Evolutionary conservation across 495 filamentous ascomycete genomes (phyloP).

Genomic region (Daldinia bambusicola): DNA sequence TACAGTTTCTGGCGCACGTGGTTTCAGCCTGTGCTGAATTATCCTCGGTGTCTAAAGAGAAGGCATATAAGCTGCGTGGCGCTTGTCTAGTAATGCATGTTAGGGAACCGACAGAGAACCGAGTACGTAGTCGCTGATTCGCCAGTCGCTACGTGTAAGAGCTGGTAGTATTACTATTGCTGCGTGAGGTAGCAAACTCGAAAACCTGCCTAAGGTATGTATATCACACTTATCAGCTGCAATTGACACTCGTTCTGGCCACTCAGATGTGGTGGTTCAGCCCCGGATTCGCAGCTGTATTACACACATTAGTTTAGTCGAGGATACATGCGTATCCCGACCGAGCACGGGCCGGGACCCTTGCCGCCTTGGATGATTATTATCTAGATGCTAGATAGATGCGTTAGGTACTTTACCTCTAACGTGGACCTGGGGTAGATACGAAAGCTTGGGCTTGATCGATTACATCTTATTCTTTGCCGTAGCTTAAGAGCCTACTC

Average conservation of each 20-base stretch:
- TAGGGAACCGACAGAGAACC: slow-evolving; percentile 13
- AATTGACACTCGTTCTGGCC: not conserved
- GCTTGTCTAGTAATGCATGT: slow-evolving; percentile 34
- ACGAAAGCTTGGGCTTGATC: no score
- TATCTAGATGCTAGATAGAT: no score
- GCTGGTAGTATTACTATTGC: slow-evolving; percentile 35
- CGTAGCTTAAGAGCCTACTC: not conserved
- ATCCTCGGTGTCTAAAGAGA: no score
- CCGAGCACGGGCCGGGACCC: no score
- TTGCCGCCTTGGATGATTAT: no score
- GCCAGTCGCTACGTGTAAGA: slow-evolving; percentile 22
- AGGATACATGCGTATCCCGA: not conserved
- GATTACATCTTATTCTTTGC: no score
- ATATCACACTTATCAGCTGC: slow-evolving; percentile 18
- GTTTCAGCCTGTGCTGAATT: slow-evolving; percentile 9
- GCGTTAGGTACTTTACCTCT: no score
- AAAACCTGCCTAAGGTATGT: not conserved
- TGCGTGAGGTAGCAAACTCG: slow-evolving; percentile 21
- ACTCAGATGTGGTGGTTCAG: slow-evolving; percentile 22
- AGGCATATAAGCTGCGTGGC: slow-evolving; percentile 15
- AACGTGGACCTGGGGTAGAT: no score
- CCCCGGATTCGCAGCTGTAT: slow-evolving; percentile 13
- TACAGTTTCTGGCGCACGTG: slow-evolving; percentile 15
- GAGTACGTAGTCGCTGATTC: slow-evolving; percentile 11
- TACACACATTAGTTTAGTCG: slow-evolving; percentile 4